Evolutionary conservation across 2,329 filamentous ascomycete genomes (phyloP), one percentile per base, ranked within the genome.

Genomic region (Paraconiothyrium brasiliense): DNA sequence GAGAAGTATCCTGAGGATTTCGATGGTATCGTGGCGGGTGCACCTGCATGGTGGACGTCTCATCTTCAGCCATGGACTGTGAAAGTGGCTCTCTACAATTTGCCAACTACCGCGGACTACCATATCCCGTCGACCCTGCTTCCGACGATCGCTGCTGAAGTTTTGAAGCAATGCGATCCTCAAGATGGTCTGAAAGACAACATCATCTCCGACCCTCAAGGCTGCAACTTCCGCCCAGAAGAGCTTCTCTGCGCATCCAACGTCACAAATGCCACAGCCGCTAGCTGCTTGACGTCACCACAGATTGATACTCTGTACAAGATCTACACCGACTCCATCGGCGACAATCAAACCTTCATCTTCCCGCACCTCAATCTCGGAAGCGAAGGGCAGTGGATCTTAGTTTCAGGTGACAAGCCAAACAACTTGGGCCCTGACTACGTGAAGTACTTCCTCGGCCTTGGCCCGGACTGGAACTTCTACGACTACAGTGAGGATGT

Each of bases 1-100:
- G 82, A 89, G 65, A 69, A 76, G 14, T 87, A 82, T 62, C 85
- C 87, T 0, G 77, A 83, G 0, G 85, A 88, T 62, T 88, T 88
- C 59, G 85, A 88, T 65, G 86, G 86, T 22, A 79, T 85, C 10
- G 69, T 88, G n/a, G 82, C 85, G 14, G 85, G 85, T 9, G 84
- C 81, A 4, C 77, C 82, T 10, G 80, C 84, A 0, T 86, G 84
- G 83, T 85, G 83, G 77, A 84, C 72, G 20, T 65, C 74, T 44
- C 82, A 84, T 66, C 65, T 87, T 35, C 78, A 82, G 63, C 72
- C 78, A 1, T 82, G 81, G 72, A 80, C 80, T 16, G 76, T 82
- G 27, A 80, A 80, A 66, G 71, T 83, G 3, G 83, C 79, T 14
- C 76, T 78, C 8, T 83, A 80, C 69, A 86, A 86, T 67, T 77